These are phyloP conservation scores for Gomphus bonarii DNA, from an alignment of 1,284 basidiomycete genomes.

Conservation along the genomic window DNA sequence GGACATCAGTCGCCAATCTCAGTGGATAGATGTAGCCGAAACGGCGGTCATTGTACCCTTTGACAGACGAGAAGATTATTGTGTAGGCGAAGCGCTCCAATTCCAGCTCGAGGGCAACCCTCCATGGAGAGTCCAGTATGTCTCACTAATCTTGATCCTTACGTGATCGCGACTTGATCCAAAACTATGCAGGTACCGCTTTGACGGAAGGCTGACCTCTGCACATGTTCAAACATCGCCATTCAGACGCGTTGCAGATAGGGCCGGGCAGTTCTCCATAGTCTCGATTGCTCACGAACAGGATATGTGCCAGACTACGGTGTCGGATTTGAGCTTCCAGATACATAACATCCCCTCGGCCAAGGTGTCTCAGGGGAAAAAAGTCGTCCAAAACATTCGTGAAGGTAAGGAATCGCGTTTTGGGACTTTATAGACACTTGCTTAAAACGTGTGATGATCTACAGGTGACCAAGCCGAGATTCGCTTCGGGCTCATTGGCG, in stretches of 20 bases:
- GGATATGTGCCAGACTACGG: constrained; percentile 74
- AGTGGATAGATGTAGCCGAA: constrained; percentile 87
- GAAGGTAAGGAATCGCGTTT: constrained; percentile 46
- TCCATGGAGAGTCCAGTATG: constrained; percentile 89
- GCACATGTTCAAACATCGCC: constrained; percentile 72
- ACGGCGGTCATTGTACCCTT: constrained; percentile 87
- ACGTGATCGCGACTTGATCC: constrained; percentile 3
- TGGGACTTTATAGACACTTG: not conserved
- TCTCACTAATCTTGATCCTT: constrained; percentile 11
- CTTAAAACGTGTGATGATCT: not conserved
- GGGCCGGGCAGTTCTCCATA: constrained; percentile 74
- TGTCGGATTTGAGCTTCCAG: constrained; percentile 66
- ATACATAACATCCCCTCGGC: constrained; percentile 85
- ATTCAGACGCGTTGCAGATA: constrained; percentile 76
- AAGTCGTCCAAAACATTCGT: constrained; percentile 76
- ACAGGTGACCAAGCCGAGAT: constrained; percentile 88
- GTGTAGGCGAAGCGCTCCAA: constrained; percentile 84
- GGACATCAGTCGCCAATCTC: constrained; percentile 52
- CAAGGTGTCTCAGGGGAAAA: constrained; percentile 76
- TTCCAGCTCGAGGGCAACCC: constrained; percentile 92
- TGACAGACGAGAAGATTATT: constrained; percentile 71
- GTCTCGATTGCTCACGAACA: constrained; percentile 86
- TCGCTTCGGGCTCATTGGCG: constrained; percentile 79
- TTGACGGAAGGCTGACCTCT: constrained; percentile 66
- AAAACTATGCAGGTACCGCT: constrained; percentile 51